Evolutionary conservation across 2,329 filamentous ascomycete species (phyloP).

Genomic region (Rhynchosporium agropyri): DNA sequence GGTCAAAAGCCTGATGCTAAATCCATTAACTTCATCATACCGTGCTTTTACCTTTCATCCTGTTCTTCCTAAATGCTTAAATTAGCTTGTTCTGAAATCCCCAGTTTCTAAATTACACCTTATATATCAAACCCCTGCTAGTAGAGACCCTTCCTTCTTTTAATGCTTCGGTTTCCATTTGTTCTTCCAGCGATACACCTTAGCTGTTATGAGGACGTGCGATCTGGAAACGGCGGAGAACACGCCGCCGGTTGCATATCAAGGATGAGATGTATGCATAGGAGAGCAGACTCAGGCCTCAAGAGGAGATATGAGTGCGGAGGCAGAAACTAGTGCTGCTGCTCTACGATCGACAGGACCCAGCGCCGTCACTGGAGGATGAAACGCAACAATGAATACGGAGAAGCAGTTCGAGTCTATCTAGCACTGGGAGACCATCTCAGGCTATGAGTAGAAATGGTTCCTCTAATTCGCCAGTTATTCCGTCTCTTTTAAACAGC

Average conservation of each 20-base stretch:
- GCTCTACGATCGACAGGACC: constrained; percentile 20
- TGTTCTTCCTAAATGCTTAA: not conserved
- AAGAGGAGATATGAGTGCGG: constrained; percentile 18
- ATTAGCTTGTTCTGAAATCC: not conserved
- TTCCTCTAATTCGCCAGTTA: constrained; percentile 37
- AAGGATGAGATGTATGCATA: constrained; percentile 11
- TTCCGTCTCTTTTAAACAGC: constrained; percentile 42
- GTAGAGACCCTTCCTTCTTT: not conserved
- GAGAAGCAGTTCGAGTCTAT: constrained; percentile 19
- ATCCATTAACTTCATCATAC: not conserved
- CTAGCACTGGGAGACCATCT: constrained; percentile 19
- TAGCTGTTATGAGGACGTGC: not conserved
- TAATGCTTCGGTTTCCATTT: not conserved
- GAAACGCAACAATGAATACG: not conserved
- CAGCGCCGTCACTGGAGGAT: not conserved
- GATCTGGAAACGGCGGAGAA: constrained; percentile 26
- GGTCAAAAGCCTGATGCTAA: not conserved
- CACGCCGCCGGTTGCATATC: constrained; percentile 11
- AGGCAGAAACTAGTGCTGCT: constrained; percentile 20
- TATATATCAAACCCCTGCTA: not conserved
- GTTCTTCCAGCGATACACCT: not conserved
- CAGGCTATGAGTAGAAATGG: constrained; percentile 23
- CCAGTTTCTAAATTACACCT: not conserved
- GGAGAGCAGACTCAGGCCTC: constrained; percentile 25
- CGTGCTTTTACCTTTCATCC: too few relatives aligned